phyloP scores from a whole-genome alignment of 179 eudicot species.

The Silene vulgaris region DNA sequence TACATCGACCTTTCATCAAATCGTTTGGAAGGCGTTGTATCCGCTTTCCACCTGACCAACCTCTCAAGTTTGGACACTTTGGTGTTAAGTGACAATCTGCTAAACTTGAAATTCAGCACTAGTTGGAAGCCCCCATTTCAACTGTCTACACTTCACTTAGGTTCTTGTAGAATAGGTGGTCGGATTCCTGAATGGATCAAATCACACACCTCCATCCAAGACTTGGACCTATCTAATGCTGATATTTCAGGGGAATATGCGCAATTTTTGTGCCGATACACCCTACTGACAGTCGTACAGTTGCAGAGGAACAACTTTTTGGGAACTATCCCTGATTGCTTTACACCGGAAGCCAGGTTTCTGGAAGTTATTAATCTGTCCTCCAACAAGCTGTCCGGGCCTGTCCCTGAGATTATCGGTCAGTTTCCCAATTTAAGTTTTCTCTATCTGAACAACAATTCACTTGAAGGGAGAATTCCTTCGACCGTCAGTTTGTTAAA shows the following conservation, averaged over 20 bases:
- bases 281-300: slow-evolving; percentile 4
- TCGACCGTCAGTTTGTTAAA: neutral
- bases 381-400: slow-evolving; percentile 23
- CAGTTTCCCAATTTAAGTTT: neutral
- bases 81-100: neutral
- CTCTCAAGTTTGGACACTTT: slow-evolving; percentile 5
- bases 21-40: slow-evolving; percentile 15
- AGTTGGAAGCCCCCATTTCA: slow-evolving; percentile 20
- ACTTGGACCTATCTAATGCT: slow-evolving; percentile 8
- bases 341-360: neutral
- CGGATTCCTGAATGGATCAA: slow-evolving; percentile 19
- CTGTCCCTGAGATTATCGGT: slow-evolving; percentile 20
- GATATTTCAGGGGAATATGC: neutral
- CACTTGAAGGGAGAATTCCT: slow-evolving; percentile 22
- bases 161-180: slow-evolving; percentile 7
- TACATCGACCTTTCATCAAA: slow-evolving; percentile 18
- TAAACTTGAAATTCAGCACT: slow-evolving; percentile 1
- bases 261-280: neutral
- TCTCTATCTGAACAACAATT: slow-evolving; percentile 24
- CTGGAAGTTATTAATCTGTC: slow-evolving; percentile 17
- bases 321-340: slow-evolving; percentile 32
- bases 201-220: neutral
- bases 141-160: neutral
- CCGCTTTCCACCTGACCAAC: slow-evolving; percentile 9
- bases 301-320: slow-evolving; percentile 28